Evolutionary conservation across 371 early-diverging fungal species (phyloP), one percentile per base, ranked within the genome.

Genomic region (Rhizopus microsporus): DNA sequence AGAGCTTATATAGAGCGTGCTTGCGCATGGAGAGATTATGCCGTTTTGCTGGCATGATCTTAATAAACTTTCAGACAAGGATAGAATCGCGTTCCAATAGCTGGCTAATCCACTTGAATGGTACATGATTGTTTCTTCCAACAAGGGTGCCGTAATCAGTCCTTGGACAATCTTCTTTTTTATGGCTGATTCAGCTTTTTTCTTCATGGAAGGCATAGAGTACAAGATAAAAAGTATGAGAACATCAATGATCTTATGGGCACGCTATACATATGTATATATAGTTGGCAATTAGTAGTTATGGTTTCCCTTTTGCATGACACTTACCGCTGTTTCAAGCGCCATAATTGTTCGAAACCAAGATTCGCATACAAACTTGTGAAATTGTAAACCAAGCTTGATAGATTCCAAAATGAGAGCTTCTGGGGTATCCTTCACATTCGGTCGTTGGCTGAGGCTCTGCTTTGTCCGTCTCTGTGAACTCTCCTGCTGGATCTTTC

Each of bases 401-500:
- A 91, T 75, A 3, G 88, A 84, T 60, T 91, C 92, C 67, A 88
- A 56, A 37, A 86, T 84, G 23, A 86, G 62, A 5, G 86, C 80
- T 58, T 84, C 83, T 2, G 86, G 82, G 0, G 63, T 12, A 68
- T 80, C 32, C 58, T 68, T 58, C 29, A 54, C 43, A 51, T 54
- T 49, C 3, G 38, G 55, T 31, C 43, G 32, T 35, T 8, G 31
- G 15, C 4, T 42, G 43, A 4, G 43, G 1, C 23, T 5, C 30
- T 52, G 45, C 16, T 29, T 17, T 4, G 32, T 39, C 0, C 31
- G 49, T 38, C n/a, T 38, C 10, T 31, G 15, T 37, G 33, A 33
- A 3, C 31, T 15, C 52, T 38, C 51, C 45, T 45, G 50, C 44
- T 73, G 74, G 15, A 75, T 51, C 39, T 70, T 77, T 30, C 74